Evolutionary conservation across 257 asterid species (phyloP), one percentile per base, ranked within the genome.

Genomic region (Osmanthus fragrans): DNA sequence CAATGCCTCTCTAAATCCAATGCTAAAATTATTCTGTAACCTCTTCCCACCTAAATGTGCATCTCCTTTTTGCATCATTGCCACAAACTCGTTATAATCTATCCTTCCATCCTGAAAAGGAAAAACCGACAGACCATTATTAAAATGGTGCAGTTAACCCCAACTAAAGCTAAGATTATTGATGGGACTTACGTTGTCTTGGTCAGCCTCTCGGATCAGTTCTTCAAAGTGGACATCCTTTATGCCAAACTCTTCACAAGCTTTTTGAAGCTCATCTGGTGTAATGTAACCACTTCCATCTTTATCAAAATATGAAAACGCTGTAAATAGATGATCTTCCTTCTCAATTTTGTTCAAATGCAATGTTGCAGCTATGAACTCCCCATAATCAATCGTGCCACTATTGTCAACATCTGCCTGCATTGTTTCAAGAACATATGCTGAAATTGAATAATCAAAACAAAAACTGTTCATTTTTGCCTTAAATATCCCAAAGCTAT

Each of bases 1-100:
- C 78, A 70, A 74, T 60, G 86, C 77, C 75, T 87, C 87, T 54
- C 82, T 85, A 60, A 83, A 83, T 32, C 87, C 86, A 64, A 78
- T 64, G 60, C 40, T 80, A 40, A 85, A 80, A 51, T 87, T 81
- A 21, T 29, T 77, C 29, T 72, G 89, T 63, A 76, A 51, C 80
- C 81, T 85, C 77, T 82, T 88, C 82, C 80, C 82, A 37, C 87
- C 86, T 60, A 84, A 72, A 51, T 86, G 84, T 71, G 80, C 74
- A 56, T 81, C 73, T 36, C 86, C 90, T 78, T 68, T 84, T 39
- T 81, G 87, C 92, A 88, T 88, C 92, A 88, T 83, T 1, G 89
- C 89, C 40, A 81, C 92, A 60, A 88, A 88, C 81, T 88, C 92
- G 16, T 73, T 81, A 66, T 82, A 88, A 74, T 88, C 92, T 77